A percentile compares a stretch with the other conserved stretches of the same genome.
Conservation (phyloP, 2,329 filamentous ascomycete genomes). For the Didymosphaeria variabile region DNA sequence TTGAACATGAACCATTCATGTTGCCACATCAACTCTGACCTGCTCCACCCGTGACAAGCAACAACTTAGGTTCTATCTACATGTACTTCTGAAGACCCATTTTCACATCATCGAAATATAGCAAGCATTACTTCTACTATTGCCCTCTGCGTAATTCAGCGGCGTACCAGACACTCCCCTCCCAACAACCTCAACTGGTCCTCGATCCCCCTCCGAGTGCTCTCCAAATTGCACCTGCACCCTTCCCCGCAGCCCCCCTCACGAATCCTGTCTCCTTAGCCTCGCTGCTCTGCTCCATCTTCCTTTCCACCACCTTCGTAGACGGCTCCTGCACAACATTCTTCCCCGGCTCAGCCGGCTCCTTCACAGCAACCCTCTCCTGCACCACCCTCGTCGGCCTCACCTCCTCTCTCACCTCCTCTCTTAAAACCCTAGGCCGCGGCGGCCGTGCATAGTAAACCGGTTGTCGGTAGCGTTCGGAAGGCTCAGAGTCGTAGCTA, state of each 20-base stretch:
- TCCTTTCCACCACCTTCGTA: background rate
- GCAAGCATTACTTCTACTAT: too few relatives aligned
- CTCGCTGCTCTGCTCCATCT: background rate
- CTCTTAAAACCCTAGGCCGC: too few relatives aligned
- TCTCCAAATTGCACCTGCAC: background rate
- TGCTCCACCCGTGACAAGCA: too few relatives aligned
- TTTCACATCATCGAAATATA: too few relatives aligned
- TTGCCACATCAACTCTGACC: too few relatives aligned
- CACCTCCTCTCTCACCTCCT: background rate
- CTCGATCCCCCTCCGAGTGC: constrained; percentile 2
- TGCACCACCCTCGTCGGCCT: background rate
- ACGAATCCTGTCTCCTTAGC: background rate
- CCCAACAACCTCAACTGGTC: background rate
- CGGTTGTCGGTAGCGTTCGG: background rate
- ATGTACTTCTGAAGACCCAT: too few relatives aligned
- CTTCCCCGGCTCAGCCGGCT: background rate
- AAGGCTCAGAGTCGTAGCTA: background rate
- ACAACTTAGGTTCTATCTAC: too few relatives aligned
- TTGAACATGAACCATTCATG: too few relatives aligned
- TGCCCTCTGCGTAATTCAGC: background rate
- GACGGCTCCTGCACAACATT: background rate
- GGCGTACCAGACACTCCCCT: background rate
- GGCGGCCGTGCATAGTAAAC: background rate
- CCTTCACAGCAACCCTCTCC: background rate
- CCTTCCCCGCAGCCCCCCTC: background rate